phyloP scores from a whole-genome alignment of 2,329 filamentous ascomycete genomes.

The Exserohilum turcica region DNA sequence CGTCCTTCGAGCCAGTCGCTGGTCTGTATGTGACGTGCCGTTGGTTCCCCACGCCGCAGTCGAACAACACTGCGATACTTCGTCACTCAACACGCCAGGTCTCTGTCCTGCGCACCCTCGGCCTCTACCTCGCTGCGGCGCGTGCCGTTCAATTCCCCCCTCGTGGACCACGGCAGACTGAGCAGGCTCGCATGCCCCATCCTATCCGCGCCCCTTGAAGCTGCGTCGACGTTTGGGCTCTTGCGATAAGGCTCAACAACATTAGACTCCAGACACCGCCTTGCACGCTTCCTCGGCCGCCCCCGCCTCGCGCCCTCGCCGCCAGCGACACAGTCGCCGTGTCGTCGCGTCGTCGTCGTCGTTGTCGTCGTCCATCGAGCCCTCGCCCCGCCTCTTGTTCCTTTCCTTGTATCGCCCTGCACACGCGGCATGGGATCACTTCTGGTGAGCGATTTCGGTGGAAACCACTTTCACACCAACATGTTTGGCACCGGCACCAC shows the following conservation, averaged over 20 bases:
- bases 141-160: slow-evolving; percentile 50
- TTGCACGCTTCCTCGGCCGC: slow-evolving; percentile 19
- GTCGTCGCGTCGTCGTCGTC: slow-evolving; percentile 21
- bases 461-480: slow-evolving; percentile 75
- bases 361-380: slow-evolving; percentile 5
- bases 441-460: slow-evolving; percentile 70
- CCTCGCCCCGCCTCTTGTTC: slow-evolving; percentile 7
- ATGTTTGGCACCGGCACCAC: slow-evolving; percentile 61
- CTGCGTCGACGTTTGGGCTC: slow-evolving; percentile 19
- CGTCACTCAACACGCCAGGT: slow-evolving; percentile 33
- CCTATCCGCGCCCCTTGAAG: slow-evolving; percentile 24
- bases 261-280: slow-evolving; percentile 18
- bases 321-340: slow-evolving; percentile 15
- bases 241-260: slow-evolving; percentile 34
- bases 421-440: slow-evolving; percentile 64
- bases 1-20: slow-evolving; percentile 21
- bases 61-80: slow-evolving; percentile 21
- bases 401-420: slow-evolving; percentile 19
- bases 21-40: slow-evolving; percentile 20
- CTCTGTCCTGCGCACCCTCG: slow-evolving; percentile 16
- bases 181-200: slow-evolving; percentile 31
- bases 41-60: slow-evolving; percentile 26
- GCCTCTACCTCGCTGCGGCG: slow-evolving; percentile 19
- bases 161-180: slow-evolving; percentile 49
- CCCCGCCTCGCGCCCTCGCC: slow-evolving; percentile 19